These are phyloP conservation scores for Mariannaea elegans DNA, from an alignment of 2,329 filamentous ascomycete species.

Conservation along the genomic window DNA sequence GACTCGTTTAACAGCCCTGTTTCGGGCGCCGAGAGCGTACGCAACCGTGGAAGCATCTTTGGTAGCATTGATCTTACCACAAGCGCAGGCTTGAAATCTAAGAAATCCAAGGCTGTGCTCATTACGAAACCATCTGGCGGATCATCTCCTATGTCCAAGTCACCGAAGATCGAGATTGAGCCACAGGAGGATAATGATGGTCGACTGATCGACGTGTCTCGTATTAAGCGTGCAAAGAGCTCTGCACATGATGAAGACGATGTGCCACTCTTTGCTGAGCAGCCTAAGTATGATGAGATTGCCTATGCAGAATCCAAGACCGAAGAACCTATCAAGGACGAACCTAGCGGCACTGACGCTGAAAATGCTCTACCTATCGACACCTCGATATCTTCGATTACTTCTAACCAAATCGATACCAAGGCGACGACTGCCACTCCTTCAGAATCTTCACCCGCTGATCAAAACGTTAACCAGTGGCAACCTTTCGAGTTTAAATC, in stretches of 20 bases:
- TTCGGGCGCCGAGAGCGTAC: slow-evolving; percentile 55
- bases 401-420: slow-evolving; percentile 63
- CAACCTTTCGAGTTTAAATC: slow-evolving; percentile 69
- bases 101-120: slow-evolving; percentile 84
- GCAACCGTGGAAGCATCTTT: slow-evolving; percentile 68
- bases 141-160: slow-evolving; percentile 51
- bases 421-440: slow-evolving; percentile 62
- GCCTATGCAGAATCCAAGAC: slow-evolving; percentile 28
- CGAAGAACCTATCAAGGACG: slow-evolving; percentile 35
- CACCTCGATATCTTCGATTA: slow-evolving; percentile 63
- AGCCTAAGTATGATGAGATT: slow-evolving; percentile 42
- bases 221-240: slow-evolving; percentile 79
- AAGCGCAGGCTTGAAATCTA: slow-evolving; percentile 72
- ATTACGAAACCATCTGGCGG: slow-evolving; percentile 74
- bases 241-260: slow-evolving; percentile 73
- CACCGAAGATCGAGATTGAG: slow-evolving; percentile 33
- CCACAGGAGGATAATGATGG: slow-evolving; percentile 51
- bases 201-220: slow-evolving; percentile 70
- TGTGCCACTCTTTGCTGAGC: slow-evolving; percentile 77
- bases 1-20: slow-evolving; percentile 57
- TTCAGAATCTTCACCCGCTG: slow-evolving; percentile 61
- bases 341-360: slow-evolving; percentile 47
- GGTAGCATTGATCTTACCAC: slow-evolving; percentile 71
- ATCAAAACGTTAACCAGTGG: slow-evolving; percentile 55
- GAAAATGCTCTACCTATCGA: slow-evolving; percentile 56